Conservation (phyloP, 1,284 basidiomycete species). For the Tilletia horrida region DNA sequence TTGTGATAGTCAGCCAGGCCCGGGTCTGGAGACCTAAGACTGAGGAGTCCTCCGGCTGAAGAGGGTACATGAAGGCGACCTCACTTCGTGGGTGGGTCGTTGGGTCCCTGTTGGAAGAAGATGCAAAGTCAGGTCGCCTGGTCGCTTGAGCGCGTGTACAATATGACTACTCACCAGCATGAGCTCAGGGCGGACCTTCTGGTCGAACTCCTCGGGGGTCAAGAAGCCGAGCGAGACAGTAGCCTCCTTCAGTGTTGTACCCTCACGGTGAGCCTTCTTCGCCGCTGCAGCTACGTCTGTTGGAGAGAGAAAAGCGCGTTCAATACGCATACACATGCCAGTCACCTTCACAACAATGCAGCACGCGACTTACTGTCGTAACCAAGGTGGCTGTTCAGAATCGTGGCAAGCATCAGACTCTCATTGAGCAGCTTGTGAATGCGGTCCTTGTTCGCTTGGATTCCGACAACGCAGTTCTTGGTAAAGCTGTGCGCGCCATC, state of each 20-base stretch:
- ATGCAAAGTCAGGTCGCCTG: background rate
- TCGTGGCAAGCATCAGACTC: slow-evolving; percentile 83
- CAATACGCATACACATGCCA: too few relatives aligned
- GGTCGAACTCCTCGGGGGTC: slow-evolving; percentile 87
- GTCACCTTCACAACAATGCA: too few relatives aligned
- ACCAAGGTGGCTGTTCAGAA: slow-evolving; percentile 85
- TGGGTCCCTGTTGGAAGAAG: background rate
- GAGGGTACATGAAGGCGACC: background rate
- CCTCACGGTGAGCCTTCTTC: slow-evolving; percentile 99
- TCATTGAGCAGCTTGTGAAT: slow-evolving; percentile 88
- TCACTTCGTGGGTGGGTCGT: slow-evolving; percentile 12
- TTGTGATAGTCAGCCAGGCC: too few relatives aligned
- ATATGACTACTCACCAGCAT: slow-evolving; percentile 44
- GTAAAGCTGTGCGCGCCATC: slow-evolving; percentile 82
- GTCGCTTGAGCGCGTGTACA: background rate
- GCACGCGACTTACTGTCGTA: slow-evolving; percentile 75
- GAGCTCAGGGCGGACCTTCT: slow-evolving; percentile 85
- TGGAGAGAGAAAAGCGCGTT: background rate
- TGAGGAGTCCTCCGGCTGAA: too few relatives aligned
- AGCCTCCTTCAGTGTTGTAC: slow-evolving; percentile 90
- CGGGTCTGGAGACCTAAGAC: too few relatives aligned
- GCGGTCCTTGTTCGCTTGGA: slow-evolving; percentile 89
- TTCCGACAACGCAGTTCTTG: slow-evolving; percentile 93
- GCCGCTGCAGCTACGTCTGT: slow-evolving; percentile 95
- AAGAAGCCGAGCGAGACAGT: slow-evolving; percentile 82